Base-by-base conservation (phyloP, 2,329 filamentous ascomycete species). In the Salinomyces thailandicus region DNA sequence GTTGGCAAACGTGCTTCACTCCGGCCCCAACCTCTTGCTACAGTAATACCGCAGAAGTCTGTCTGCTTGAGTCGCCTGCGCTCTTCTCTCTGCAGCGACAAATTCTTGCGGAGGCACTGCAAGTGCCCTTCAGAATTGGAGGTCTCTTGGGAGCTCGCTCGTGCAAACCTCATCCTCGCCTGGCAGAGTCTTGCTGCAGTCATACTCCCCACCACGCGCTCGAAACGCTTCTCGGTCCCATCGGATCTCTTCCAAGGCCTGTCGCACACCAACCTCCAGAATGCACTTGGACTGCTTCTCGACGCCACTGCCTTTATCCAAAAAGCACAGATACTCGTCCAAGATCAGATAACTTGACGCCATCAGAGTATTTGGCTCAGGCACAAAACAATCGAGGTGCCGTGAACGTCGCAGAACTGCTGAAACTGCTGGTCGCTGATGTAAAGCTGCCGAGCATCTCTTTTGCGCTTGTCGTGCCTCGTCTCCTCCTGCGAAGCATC, bases 321-420 rank as follows among this genome's bases (percentile, higher is more conserved):
- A 48, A 46, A 72, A 72, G 28, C 68, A 55, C 49, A 72, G 50
- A 38, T 62, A 66, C 54, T 73, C 70, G 40, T 73, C 70, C 16
- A 73, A 41, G 20, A 74, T 58, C 12, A 74, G 56, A 48, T 73
- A 73, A 35, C 61, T 67, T 20, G 56, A 63, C 2, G 60, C 63
- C 69, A 75, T 75, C 15, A 68, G 38, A 1, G 59, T 46, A 38
- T 75, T 74, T 3, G 59, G 50, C 49, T 75, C 70, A 0, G 67
- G 62, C 2, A 71, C 62, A 31, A 69, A 66, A 24, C 58, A 62
- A 11, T 48, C 34, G 29, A 67, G 51, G 26, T 64, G 52, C 16
- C 49, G 37, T 73, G 68, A 33, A 58, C 53, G 3, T 59, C 42
- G 42, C 68, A 72, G 49, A 73, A 74, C 0, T 33, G 36, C 28